Conservation (phyloP, 257 asterid genomes). For the Hygrophila difformis region DNA sequence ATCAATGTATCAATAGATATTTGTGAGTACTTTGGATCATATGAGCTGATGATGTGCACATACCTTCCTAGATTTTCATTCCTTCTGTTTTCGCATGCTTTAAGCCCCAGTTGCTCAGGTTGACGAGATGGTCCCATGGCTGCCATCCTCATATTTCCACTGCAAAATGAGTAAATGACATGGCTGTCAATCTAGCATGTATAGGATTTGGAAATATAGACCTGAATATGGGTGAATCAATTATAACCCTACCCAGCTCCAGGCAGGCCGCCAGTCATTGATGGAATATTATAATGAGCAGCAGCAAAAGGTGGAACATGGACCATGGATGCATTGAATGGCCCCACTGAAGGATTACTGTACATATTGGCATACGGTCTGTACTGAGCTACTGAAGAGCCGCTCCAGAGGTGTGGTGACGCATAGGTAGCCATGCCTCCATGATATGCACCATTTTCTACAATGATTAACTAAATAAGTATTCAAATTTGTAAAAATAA, state of each 20-base stretch:
- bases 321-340: slow-evolving; percentile 48
- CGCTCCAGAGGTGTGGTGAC: slow-evolving; percentile 62
- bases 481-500: background rate
- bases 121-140: slow-evolving; percentile 36
- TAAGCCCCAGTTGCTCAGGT: slow-evolving; percentile 31
- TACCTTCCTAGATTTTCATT: slow-evolving; percentile 53
- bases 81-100: slow-evolving; percentile 34
- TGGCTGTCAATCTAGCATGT: slow-evolving; percentile 4
- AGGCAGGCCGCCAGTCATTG: slow-evolving; percentile 32
- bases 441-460: slow-evolving; percentile 46
- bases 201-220: slow-evolving; percentile 3
- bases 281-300: slow-evolving; percentile 35
- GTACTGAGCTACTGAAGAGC: slow-evolving; percentile 33
- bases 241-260: slow-evolving; percentile 34
- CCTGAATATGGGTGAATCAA: slow-evolving; percentile 8
- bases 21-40: no score
- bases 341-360: slow-evolving; percentile 49
- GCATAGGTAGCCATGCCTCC: slow-evolving; percentile 59
- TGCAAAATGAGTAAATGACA: slow-evolving; percentile 30
- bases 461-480: slow-evolving; percentile 11
- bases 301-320: slow-evolving; percentile 41
- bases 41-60: background rate
- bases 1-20: no score
- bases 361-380: slow-evolving; percentile 53
- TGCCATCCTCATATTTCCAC: slow-evolving; percentile 43